These are phyloP conservation scores for Solanum paucissectum DNA, from an alignment of 257 asterid genomes.

Conservation along the genomic window DNA sequence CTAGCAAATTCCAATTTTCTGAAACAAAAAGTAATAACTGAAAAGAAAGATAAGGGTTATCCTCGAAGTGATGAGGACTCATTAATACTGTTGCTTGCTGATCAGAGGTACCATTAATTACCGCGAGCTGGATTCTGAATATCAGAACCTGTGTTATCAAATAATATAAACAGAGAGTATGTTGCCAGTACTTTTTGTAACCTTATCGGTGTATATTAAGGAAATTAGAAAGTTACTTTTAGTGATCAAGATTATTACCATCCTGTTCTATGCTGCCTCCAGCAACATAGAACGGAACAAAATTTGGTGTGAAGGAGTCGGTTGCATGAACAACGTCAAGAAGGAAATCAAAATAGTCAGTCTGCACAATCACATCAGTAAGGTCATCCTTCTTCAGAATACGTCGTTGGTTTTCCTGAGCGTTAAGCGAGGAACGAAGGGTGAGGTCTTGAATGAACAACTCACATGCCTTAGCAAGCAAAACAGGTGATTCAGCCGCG, in stretches of 20 bases:
- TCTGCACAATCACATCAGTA: slow-evolving; percentile 78
- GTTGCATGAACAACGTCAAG: too few species aligned
- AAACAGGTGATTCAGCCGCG: too few species aligned
- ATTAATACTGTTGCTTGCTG: too few species aligned
- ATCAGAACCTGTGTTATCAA: too few species aligned
- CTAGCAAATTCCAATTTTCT: too few species aligned
- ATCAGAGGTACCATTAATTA: too few species aligned
- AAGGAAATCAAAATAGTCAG: slow-evolving; percentile 26
- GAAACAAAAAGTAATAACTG: too few species aligned
- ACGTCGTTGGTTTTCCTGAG: slow-evolving; percentile 15
- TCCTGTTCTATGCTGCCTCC: neutral
- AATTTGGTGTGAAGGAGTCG: neutral
- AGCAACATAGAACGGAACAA: neutral
- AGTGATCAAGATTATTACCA: neutral
- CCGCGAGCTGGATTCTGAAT: too few species aligned
- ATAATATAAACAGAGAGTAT: too few species aligned
- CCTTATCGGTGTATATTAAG: neutral
- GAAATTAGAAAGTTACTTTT: neutral
- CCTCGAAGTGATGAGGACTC: too few species aligned
- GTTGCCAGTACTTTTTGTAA: too few species aligned
- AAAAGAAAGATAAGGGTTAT: too few species aligned
- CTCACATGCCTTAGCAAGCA: slow-evolving; percentile 75
- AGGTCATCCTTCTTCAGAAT: slow-evolving; percentile 83
- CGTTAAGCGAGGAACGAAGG: slow-evolving; percentile 66
- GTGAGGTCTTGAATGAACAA: slow-evolving; percentile 81